Evolutionary conservation across 2,329 filamentous ascomycete species (phyloP), one percentile per base, ranked within the genome.

Genomic region (Penicillium sp.): DNA sequence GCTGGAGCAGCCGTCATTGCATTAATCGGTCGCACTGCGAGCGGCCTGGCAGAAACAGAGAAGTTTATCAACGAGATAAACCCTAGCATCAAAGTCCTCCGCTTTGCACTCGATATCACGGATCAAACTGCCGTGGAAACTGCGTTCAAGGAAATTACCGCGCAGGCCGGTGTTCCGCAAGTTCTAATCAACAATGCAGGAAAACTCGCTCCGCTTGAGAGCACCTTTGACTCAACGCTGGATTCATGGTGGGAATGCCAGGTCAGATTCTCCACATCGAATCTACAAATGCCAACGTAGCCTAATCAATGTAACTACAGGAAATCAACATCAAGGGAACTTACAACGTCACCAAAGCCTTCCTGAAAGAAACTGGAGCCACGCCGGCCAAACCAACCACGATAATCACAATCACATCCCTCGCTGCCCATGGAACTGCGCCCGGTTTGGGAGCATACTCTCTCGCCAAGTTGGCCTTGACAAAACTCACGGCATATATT

Each of bases 311-410:
- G 1, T 10, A 39, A 9, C 5, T 27, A 14, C 26, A 76, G 74
- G 70, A 72, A 49, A 58, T 69, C 23, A 77, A 76, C 50, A 62
- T 70, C 37, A 65, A 66, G 43, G 75, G 72, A 37, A 71, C 67
- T 1, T 73, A 71, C 54, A 63, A 73, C 27, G 54, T 69, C 19
- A 73, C 68, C 4, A 68, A 72, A 46, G 60, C 61, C 2, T 76
- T 76, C 56, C 61, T 76, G 5, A 60, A 61, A 33, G 48, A 47
- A 21, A 56, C 44, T 0, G 57, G 54, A n/a, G 19, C 50, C 55
- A 61, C 6, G 53, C 65, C 37, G 54, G 69, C 16, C 58, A 64
- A 48, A 11, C 53, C 60, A 3, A 69, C 65, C 6, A 68, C 62
- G 3, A 62, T 74, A 37, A 58, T 74, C 53, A 73, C 67, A 48